Conservation (phyloP, 148 eudicot genomes). For the Simmondsia chinensis region DNA sequence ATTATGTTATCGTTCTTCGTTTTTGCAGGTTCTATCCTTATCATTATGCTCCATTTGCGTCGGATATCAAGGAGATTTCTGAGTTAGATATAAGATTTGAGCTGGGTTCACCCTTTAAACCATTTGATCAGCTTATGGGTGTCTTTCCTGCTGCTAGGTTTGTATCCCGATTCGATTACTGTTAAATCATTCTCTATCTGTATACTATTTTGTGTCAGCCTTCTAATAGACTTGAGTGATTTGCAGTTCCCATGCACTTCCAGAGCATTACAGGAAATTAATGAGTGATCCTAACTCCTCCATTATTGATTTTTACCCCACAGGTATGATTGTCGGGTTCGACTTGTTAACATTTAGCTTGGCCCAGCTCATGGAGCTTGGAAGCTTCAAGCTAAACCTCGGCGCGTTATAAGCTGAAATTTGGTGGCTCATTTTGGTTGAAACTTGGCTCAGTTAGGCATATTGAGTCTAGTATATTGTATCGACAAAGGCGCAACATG, state of each 20-base stretch:
- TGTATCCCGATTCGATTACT: no score
- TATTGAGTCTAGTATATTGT: no score
- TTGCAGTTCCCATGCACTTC: conserved; percentile 95
- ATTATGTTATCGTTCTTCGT: neutral
- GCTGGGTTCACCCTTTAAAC: conserved; percentile 86
- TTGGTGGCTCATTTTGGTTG: no score
- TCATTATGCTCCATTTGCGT: conserved; percentile 99
- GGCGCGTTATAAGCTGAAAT: no score
- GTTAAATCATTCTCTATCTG: conserved; percentile 2
- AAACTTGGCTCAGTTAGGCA: no score
- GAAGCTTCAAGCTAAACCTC: no score
- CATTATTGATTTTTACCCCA: conserved; percentile 84
- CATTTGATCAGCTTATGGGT: conserved; percentile 89
- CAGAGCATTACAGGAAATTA: conserved; percentile 67
- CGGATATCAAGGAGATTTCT: conserved; percentile 73
- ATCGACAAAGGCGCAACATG: no score
- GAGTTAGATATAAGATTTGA: conserved; percentile 66
- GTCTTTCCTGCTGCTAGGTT: conserved; percentile 99
- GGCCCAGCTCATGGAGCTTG: no score
- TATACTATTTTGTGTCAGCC: conserved; percentile 1
- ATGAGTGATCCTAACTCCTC: conserved; percentile 87
- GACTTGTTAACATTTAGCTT: no score
- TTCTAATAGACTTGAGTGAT: conserved; percentile 22
- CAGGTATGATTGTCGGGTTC: no score
- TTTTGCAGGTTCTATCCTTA: conserved; percentile 91